These are phyloP conservation scores for Harrya chromipes DNA, from an alignment of 768 basidiomycete genomes.

Conservation along the genomic window DNA sequence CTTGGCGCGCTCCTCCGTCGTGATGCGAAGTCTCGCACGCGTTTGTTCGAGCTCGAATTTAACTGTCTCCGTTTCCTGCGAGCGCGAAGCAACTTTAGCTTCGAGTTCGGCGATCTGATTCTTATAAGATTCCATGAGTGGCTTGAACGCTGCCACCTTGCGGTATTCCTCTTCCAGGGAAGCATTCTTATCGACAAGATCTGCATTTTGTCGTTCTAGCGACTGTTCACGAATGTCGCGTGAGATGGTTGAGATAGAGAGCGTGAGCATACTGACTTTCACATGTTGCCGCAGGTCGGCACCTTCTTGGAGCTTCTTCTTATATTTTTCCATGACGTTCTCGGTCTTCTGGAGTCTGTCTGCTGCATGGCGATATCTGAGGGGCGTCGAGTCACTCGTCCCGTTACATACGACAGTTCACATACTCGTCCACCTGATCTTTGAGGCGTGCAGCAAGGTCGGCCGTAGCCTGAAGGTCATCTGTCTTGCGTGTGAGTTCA, in stretches of 20 bases:
- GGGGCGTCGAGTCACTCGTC: background rate
- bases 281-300: conserved; percentile 86
- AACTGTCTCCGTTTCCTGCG: conserved; percentile 69
- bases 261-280: conserved; percentile 48
- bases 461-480: conserved; percentile 76
- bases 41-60: conserved; percentile 77
- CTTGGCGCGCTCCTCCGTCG: conserved; percentile 64
- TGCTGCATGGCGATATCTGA: conserved; percentile 85
- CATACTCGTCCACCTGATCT: conserved; percentile 92
- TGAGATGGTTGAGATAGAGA: background rate
- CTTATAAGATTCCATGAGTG: conserved; percentile 91
- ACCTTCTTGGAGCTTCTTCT: conserved; percentile 95
- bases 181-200: conserved; percentile 87
- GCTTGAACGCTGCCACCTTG: conserved; percentile 82
- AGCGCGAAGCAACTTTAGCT: conserved; percentile 57
- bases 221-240: conserved; percentile 42
- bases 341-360: conserved; percentile 93
- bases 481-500: conserved; percentile 75
- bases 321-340: conserved; percentile 98
- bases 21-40: conserved; percentile 63
- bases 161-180: conserved; percentile 90
- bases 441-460: conserved; percentile 79
- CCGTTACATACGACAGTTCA: background rate
- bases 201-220: conserved; percentile 90
- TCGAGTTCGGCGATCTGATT: conserved; percentile 82